These are phyloP conservation scores for Triticum timopheevii DNA, from an alignment of 176 grass and related monocot genomes.

Conservation along the genomic window DNA sequence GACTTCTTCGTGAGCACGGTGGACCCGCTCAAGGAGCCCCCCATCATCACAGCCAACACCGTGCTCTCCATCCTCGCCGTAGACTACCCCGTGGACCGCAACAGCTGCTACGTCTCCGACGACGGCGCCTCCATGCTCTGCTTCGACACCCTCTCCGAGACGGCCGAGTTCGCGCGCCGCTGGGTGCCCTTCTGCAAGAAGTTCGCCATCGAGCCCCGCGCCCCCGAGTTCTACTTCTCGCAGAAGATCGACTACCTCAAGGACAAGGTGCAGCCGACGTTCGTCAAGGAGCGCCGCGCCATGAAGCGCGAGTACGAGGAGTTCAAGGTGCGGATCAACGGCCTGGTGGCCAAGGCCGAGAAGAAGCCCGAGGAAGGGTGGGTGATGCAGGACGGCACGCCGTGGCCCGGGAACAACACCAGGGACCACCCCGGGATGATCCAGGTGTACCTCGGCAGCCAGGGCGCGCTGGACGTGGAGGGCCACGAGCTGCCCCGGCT, in stretches of 20 bases:
- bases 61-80: constrained; percentile 91
- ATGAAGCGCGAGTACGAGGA: constrained; percentile 99
- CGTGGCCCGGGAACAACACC: constrained; percentile 94
- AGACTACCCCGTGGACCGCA: constrained; percentile 86
- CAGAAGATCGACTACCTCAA: constrained; percentile 99
- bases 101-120: constrained; percentile 94
- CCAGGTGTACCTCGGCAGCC: constrained; percentile 90
- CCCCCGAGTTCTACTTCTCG: constrained; percentile 97
- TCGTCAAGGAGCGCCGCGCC: constrained; percentile 88
- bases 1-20: constrained; percentile 91
- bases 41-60: constrained; percentile 94
- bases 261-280: constrained; percentile 94
- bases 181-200: constrained; percentile 99
- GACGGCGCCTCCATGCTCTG: constrained; percentile 93
- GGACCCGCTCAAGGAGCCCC: constrained; percentile 96
- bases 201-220: constrained; percentile 75
- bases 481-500: constrained; percentile 77
- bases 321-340: constrained; percentile 91
- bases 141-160: constrained; percentile 90
- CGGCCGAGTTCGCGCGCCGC: constrained; percentile 78
- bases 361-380: constrained; percentile 97
- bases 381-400: constrained; percentile 97
- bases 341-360: constrained; percentile 79
- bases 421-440: constrained; percentile 94
- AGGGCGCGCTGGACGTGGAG: constrained; percentile 83